phyloP scores from a whole-genome alignment of 768 basidiomycete genomes.

The Amanita pallidorosea region DNA sequence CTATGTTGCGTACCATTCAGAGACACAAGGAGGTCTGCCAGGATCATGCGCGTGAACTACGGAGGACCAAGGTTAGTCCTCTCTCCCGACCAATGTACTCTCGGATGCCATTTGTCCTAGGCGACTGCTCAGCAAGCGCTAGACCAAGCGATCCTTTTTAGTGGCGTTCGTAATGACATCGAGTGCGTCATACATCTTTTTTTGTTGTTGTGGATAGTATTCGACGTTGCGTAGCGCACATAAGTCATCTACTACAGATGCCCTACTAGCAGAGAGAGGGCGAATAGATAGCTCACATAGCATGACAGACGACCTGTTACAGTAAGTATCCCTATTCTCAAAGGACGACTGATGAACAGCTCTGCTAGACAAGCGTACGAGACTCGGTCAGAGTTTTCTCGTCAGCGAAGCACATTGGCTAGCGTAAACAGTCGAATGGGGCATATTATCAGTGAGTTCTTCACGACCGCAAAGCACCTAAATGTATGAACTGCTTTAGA shows the following conservation, averaged over 20 bases:
- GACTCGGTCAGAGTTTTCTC: constrained; percentile 84
- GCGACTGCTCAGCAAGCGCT: constrained; percentile 73
- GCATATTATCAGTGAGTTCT: constrained; percentile 64
- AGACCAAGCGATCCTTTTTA: constrained; percentile 80
- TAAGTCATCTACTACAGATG: constrained; percentile 81
- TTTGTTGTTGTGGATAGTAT: neutral
- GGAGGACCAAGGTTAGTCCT: constrained; percentile 67
- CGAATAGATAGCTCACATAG: constrained; percentile 87
- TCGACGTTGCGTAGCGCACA: constrained; percentile 50
- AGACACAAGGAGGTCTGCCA: constrained; percentile 84
- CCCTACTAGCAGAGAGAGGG: constrained; percentile 77
- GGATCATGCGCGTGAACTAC: constrained; percentile 79
- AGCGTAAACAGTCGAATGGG: constrained; percentile 80
- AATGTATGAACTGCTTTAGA: constrained; percentile 28
- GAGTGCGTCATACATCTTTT: constrained; percentile 43
- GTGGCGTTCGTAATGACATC: constrained; percentile 91
- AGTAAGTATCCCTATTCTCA: constrained; percentile 36
- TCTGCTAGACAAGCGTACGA: constrained; percentile 85
- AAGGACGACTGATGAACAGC: constrained; percentile 1
- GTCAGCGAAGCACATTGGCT: constrained; percentile 65
- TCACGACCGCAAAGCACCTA: neutral
- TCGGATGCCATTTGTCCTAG: constrained; percentile 22
- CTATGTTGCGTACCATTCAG: constrained; percentile 83
- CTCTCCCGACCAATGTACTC: neutral
- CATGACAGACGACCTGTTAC: constrained; percentile 88